phyloP scores from a whole-genome alignment of 768 basidiomycete genomes.

The Serendipita sp. region DNA sequence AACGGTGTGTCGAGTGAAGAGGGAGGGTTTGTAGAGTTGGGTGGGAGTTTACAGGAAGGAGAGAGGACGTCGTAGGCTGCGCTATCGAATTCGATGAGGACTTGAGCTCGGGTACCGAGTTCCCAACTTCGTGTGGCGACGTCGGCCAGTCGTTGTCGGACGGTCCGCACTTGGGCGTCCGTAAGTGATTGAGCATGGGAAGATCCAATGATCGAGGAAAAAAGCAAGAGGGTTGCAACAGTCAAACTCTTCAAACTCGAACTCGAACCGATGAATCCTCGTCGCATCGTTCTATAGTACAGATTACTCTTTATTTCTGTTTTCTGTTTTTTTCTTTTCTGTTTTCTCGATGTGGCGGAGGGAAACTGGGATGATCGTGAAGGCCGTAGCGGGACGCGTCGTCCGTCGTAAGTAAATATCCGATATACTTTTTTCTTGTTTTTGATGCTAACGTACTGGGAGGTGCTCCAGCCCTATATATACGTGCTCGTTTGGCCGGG shows the following conservation, averaged over 20 bases:
- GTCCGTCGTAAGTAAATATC: too few species aligned
- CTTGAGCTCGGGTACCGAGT: conserved; percentile 34
- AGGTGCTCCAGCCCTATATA: too few species aligned
- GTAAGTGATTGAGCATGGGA: conserved; percentile 22
- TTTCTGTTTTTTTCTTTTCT: neutral
- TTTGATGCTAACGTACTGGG: too few species aligned
- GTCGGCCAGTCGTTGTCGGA: conserved; percentile 24
- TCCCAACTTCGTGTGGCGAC: conserved; percentile 41
- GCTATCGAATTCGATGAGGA: conserved; percentile 34
- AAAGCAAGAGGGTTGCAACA: neutral
- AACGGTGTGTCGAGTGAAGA: too few species aligned
- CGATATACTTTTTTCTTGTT: too few species aligned
- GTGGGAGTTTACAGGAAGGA: conserved; percentile 27
- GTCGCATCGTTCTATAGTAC: too few species aligned
- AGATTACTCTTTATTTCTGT: too few species aligned
- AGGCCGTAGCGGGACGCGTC: too few species aligned
- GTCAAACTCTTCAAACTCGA: too few species aligned
- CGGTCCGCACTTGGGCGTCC: conserved; percentile 21
- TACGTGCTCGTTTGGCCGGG: neutral
- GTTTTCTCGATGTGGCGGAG: too few species aligned
- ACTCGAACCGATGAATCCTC: too few species aligned
- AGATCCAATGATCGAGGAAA: neutral
- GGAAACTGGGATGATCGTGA: too few species aligned
- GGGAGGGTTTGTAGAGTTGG: conserved; percentile 12
- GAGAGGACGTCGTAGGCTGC: conserved; percentile 32